Evolutionary conservation across 176 grass and related monocot genomes (phyloP).

Genomic region (Thinopyrum elongatum): DNA sequence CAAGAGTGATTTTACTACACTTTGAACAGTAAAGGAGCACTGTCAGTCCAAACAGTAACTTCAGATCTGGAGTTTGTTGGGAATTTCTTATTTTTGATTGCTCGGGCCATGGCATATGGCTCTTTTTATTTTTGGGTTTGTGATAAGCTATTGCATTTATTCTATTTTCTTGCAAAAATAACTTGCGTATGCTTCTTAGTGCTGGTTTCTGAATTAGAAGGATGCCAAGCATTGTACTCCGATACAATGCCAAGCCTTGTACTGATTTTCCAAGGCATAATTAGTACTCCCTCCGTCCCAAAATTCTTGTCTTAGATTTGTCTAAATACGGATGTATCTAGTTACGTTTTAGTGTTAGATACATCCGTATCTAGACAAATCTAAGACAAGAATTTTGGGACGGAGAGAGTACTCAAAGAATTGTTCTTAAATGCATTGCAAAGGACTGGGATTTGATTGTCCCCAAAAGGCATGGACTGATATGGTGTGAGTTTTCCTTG

Average conservation of each 20-base stretch:
- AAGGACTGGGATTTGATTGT: background rate
- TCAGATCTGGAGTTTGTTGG: background rate
- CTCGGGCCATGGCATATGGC: background rate
- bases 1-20: background rate
- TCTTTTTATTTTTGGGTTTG: background rate
- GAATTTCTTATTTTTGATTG: background rate
- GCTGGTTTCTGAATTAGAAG: background rate
- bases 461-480: background rate
- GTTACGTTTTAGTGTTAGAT: no score
- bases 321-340: no score
- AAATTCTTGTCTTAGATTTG: no score
- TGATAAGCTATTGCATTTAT: background rate
- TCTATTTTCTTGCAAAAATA: background rate
- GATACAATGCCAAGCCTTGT: no score
- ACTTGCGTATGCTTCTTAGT: background rate
- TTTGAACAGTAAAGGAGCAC: conserved; percentile 11
- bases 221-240: background rate
- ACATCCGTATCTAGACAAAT: no score
- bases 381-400: no score
- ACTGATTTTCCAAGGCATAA: no score
- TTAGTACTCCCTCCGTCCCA: no score
- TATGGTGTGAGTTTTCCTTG: background rate
- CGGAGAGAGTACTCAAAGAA: no score
- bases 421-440: background rate
- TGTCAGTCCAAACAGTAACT: background rate